phyloP scores from a whole-genome alignment of 108 stramenopile species.

The Stephanodiscus minutulus region DNA sequence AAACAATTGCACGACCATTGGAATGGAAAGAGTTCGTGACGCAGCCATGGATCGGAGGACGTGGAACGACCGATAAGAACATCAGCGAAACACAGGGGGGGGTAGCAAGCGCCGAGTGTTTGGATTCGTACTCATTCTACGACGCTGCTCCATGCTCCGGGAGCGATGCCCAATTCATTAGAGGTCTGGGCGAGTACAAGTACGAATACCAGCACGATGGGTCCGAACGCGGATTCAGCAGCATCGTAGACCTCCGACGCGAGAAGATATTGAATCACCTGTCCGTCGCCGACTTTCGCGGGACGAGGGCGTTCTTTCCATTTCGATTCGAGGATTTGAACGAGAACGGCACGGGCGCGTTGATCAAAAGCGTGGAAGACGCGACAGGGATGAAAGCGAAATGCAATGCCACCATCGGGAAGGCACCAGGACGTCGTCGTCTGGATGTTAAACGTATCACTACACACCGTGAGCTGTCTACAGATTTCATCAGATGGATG shows the following conservation, averaged over 20 bases:
- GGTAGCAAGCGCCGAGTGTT: slow-evolving; percentile 19
- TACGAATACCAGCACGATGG: slow-evolving; percentile 49
- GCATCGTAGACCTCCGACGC: slow-evolving; percentile 43
- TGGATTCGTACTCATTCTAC: slow-evolving; percentile 17
- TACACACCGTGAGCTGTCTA: slow-evolving; percentile 27
- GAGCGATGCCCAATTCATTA: slow-evolving; percentile 11
- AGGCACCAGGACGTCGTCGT: neutral
- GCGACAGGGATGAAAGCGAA: slow-evolving; percentile 34
- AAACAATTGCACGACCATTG: neutral
- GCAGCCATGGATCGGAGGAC: slow-evolving; percentile 43
- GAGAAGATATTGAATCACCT: slow-evolving; percentile 48
- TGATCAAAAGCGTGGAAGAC: slow-evolving; percentile 31
- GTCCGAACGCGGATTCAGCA: slow-evolving; percentile 33
- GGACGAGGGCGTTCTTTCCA: slow-evolving; percentile 40
- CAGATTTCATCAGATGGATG: slow-evolving; percentile 47
- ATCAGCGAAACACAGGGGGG: slow-evolving; percentile 5
- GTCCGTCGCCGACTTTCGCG: slow-evolving; percentile 31
- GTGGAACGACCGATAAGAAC: slow-evolving; percentile 15
- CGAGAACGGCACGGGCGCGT: slow-evolving; percentile 20
- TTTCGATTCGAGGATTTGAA: slow-evolving; percentile 47
- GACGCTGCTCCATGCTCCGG: slow-evolving; percentile 27
- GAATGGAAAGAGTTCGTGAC: slow-evolving; percentile 51
- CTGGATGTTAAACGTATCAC: neutral
- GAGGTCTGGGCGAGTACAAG: slow-evolving; percentile 24
- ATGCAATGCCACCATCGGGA: slow-evolving; percentile 27